Evolutionary conservation across 192 early-diverging fungal genomes (phyloP), one percentile per base, ranked within the genome.

Genomic region (Gaertneriomyces sp.): DNA sequence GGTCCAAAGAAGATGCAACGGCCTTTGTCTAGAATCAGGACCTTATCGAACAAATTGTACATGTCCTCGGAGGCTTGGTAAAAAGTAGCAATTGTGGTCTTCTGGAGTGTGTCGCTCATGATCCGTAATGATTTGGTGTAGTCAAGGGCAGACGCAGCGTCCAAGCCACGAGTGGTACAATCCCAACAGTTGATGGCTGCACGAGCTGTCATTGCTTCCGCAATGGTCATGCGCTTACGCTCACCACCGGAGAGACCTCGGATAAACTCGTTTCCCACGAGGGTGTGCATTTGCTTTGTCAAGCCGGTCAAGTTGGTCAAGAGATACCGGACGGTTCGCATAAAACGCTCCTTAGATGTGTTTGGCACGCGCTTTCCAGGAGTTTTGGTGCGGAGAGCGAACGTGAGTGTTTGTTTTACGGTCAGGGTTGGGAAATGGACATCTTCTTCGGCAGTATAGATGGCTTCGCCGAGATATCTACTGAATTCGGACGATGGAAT

Each of bases 371-470:
- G 56, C 1, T 59, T 68, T 10, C 66, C 57, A 7, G 66, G 66
- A 42, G 66, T 60, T 38, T 60, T 59, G 25, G 66, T 60, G 60
- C 84, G 78, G 58, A 91, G 76, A 1, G 90, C 92, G 70, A 88
- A 90, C 59, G 86, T 74, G 6, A 91, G 78, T 25, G 91, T 91
- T 71, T 91, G 80, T 39, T 86, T 81, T 33, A 90, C 87, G 7
- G 90, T 90, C 70, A 92, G 67, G 7, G 88, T 90, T 6, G 90
- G 89, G 70, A 85, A 89, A 68, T 93, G 89, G 50, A 81, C 76
- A 63, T 91, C 90, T 66, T 89, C 89, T 77, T 93, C 92, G 71
- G 87, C 82, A 61, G 90, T 87, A 61, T 92, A 93, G 45, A 85
- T 81, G 7, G 91, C 85, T 63, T 93, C 89, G 55, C 89, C 90